phyloP scores from a whole-genome alignment of 2,329 filamentous ascomycete species.

The Penicillium sp. region DNA sequence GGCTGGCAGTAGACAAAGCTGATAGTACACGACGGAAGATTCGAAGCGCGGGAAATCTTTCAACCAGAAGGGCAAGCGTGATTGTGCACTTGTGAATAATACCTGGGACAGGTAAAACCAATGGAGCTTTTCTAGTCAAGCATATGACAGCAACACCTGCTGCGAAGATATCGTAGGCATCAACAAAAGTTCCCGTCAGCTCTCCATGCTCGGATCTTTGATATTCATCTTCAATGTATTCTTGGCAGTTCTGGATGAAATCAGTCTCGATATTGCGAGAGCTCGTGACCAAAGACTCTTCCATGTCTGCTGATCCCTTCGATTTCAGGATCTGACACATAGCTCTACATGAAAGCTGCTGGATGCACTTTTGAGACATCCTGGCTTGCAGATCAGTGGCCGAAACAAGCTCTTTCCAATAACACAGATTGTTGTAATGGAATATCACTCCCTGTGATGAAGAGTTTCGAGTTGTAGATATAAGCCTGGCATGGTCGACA shows the following conservation, averaged over 20 bases:
- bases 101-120: not conserved
- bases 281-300: constrained; percentile 2
- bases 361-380: not conserved
- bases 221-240: constrained; percentile 19
- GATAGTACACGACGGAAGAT: constrained; percentile 18
- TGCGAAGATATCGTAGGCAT: constrained; percentile 22
- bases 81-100: constrained; percentile 18
- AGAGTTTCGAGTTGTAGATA: constrained; percentile 13
- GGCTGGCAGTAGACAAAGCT: constrained; percentile 8
- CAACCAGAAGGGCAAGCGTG: constrained; percentile 17
- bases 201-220: constrained; percentile 13
- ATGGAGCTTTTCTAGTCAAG: not conserved
- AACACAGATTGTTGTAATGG: constrained; percentile 19
- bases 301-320: constrained; percentile 2
- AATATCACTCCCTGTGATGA: constrained; percentile 7
- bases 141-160: constrained; percentile 16
- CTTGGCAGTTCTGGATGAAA: constrained; percentile 7
- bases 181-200: constrained; percentile 13
- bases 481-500: constrained; percentile 19
- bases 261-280: constrained; percentile 6
- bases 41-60: constrained; percentile 14
- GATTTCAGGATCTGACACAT: constrained; percentile 15
- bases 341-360: constrained; percentile 9
- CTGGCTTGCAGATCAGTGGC: not conserved
- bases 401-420: constrained; percentile 16